Evolutionary conservation across 495 filamentous ascomycete genomes (phyloP).

Genomic region (Collariella sp.): DNA sequence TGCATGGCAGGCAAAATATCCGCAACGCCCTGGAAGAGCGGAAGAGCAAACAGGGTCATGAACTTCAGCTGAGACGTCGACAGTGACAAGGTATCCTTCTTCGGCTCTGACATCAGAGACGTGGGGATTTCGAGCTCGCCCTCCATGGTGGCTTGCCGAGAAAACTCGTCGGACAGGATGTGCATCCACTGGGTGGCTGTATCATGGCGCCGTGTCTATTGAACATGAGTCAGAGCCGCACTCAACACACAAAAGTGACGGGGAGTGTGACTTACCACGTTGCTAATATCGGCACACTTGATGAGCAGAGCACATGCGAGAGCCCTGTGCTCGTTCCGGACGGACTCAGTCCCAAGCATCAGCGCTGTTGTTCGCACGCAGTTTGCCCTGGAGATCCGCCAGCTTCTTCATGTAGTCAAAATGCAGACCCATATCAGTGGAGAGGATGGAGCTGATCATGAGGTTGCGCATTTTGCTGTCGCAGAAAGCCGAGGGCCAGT

Average conservation of each 20-base stretch:
- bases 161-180: conserved; percentile 88
- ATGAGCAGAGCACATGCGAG: conserved; percentile 82
- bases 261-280: conserved; percentile 61
- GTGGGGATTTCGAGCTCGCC: conserved; percentile 75
- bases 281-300: conserved; percentile 98
- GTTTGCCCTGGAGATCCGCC: conserved; percentile 64
- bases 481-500: conserved; percentile 79
- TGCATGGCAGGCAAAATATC: conserved; percentile 75
- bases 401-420: conserved; percentile 91
- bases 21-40: conserved; percentile 77
- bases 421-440: conserved; percentile 95
- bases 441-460: conserved; percentile 91
- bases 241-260: not conserved
- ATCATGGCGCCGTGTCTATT: conserved; percentile 69
- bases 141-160: conserved; percentile 88
- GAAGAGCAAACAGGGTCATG: conserved; percentile 90
- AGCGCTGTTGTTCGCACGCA: conserved; percentile 51
- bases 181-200: conserved; percentile 79
- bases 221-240: conserved; percentile 22
- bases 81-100: conserved; percentile 75
- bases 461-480: conserved; percentile 69
- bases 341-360: conserved; percentile 66
- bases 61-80: conserved; percentile 84
- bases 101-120: conserved; percentile 76
- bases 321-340: conserved; percentile 60